Evolutionary conservation across 495 filamentous ascomycete species (phyloP), one percentile per base, ranked within the genome.

Genomic region (Penicillium canescens): DNA sequence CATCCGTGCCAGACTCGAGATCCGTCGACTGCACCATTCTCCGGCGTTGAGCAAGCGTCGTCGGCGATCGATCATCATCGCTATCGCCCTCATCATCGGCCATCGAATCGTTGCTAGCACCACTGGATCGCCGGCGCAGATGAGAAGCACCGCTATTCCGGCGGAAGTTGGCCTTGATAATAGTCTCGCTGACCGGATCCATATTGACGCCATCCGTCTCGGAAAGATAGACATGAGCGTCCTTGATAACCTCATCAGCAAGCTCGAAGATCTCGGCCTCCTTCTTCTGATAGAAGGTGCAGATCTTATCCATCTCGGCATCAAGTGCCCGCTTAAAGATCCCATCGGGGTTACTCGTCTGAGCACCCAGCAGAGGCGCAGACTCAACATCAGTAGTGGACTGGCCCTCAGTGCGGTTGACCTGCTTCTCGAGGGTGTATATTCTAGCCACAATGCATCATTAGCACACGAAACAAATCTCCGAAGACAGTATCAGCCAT

Each of bases 271-370:
- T 84, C 63, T 96, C 91, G 9, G 79, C 71, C 71, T 98, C 91
- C 66, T 98, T 98, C 43, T 88, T 71, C 51, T 82, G 81, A 71
- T 90, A 98, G 71, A 98, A 98, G 2, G 86, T 87, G 64, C 83
- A 88, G 49, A 98, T 88, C 76, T 96, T 98, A 68, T 97, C 91
- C 48, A 98, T 72, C 66, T 98, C 94, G 3, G 85, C 78, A 69
- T 98, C 94, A 8, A 98, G 79, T 26, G 91, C 86, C 49, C 85
- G 83, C 44, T 76, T 77, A 61, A 97, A 98, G 51, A 90, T 74
- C 13, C 77, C 71, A 69, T 98, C 92, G 28, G 91, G 84, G 58
- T 96, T 86, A 33, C 74, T 69, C 4, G 72, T 54, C 39, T 68
- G 57, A 44, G 54, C 48, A 45, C 80, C 81, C 46, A 98, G 85